Conservation (phyloP, 768 basidiomycete species). For the Leccinellum luteum region DNA sequence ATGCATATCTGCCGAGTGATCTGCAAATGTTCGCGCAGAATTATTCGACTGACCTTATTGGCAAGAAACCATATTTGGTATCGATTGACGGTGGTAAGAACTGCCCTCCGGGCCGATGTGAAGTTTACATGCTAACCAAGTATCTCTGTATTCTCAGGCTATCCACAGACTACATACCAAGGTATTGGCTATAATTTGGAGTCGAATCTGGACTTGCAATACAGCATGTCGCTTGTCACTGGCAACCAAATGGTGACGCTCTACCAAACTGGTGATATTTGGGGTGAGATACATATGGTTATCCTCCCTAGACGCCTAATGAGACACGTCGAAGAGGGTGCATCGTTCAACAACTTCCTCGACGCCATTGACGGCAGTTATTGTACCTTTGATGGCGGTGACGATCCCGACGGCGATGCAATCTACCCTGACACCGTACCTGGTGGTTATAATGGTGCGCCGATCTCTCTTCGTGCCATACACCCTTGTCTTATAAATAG, state of each 20-base stretch:
- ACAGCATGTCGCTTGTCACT: constrained; percentile 31
- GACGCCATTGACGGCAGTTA: constrained; percentile 38
- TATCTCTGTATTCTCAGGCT: constrained; percentile 13
- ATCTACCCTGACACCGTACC: constrained; percentile 24
- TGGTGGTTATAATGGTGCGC: constrained; percentile 20
- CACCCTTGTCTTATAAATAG: neutral
- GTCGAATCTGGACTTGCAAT: constrained; percentile 33
- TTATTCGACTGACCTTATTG: constrained; percentile 19
- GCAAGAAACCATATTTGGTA: constrained; percentile 27
- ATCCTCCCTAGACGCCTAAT: neutral
- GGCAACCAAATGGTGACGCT: constrained; percentile 29
- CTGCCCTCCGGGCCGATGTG: neutral
- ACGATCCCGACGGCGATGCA: constrained; percentile 29
- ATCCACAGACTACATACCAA: constrained; percentile 20
- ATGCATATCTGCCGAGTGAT: constrained; percentile 30
- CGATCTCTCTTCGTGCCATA: neutral
- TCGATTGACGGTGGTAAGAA: constrained; percentile 37
- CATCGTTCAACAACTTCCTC: constrained; percentile 39
- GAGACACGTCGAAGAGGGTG: constrained; percentile 13
- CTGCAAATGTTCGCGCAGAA: constrained; percentile 33
- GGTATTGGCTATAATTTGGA: constrained; percentile 26
- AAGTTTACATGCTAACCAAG: neutral
- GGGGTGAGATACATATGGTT: constrained; percentile 13
- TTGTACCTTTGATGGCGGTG: constrained; percentile 38
- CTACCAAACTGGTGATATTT: constrained; percentile 32